Conservation (phyloP, 768 basidiomycete genomes). For the Dioszegia aurantiaca region DNA sequence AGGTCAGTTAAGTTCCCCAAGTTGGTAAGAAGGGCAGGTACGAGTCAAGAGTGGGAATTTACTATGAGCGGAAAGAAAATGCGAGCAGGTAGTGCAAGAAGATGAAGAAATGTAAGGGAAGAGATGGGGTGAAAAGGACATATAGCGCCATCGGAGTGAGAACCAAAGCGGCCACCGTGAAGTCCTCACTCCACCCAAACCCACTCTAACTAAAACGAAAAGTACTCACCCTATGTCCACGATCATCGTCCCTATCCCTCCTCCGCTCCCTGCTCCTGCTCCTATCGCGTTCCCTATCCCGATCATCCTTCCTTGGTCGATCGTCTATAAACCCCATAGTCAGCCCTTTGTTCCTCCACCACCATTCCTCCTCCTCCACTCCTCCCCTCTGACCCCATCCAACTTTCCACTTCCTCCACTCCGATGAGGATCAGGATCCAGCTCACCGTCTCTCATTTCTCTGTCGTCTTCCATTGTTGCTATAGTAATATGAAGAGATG, state of each 20-base stretch:
- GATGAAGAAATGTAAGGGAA: constrained; percentile 6
- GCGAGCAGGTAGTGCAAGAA: too few species aligned
- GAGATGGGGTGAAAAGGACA: not conserved
- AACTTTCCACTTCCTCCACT: constrained; percentile 31
- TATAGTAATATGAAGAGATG: not conserved
- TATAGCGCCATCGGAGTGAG: not conserved
- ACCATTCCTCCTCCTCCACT: constrained; percentile 1
- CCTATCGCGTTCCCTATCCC: constrained; percentile 34
- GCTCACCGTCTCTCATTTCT: constrained; percentile 46
- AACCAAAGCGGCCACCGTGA: constrained; percentile 11
- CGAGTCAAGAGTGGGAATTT: not conserved
- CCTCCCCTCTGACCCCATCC: constrained; percentile 14
- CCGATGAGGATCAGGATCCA: constrained; percentile 12
- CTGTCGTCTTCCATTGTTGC: constrained; percentile 47
- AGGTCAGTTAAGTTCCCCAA: constrained; percentile 11
- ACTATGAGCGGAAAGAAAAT: too few species aligned
- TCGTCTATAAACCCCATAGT: constrained; percentile 14
- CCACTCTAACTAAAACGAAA: not conserved
- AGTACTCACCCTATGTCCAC: constrained; percentile 58
- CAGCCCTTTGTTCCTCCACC: constrained; percentile 2
- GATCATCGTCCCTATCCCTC: constrained; percentile 49
- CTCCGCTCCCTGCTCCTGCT: constrained; percentile 42
- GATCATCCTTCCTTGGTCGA: constrained; percentile 18
- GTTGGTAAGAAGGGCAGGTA: constrained; percentile 8
- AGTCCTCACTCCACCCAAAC: constrained; percentile 18